Evolutionary conservation across 78 protist genomes (phyloP), one percentile per base, ranked within the genome.

Genomic region (Chrysochromulina tobinii): DNA sequence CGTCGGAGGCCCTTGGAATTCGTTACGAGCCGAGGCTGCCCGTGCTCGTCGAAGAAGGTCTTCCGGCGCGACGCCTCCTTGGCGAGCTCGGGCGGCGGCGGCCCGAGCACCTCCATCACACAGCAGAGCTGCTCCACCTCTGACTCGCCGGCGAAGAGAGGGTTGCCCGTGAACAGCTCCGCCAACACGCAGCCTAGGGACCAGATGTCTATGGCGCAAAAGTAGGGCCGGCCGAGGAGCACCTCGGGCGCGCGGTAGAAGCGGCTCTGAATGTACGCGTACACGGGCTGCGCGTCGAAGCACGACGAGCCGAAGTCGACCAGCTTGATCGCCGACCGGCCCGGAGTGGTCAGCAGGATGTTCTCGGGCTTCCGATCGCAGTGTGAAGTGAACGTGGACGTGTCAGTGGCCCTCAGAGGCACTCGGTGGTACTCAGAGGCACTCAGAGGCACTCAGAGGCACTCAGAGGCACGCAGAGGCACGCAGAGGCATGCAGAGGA

Each of bases 121-220:
- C 51, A 2, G 9, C 64, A 59, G 87, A 79, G 61, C 21, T 25
- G 61, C 64, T 7, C n/a, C 15, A 3, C 58, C 54, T 2, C 54
- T 20, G 9, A 17, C 64, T 21, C 1, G 58, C n/a, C n/a, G 9
- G 4, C 3, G 87, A 79, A 79, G 64, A 79, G 64, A 6, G n/a
- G 53, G 15, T 54, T 0, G 0, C 75, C 67, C 17, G 38, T 87
- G 75, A 25, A 14, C 4, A 87, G 77, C 90, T 87, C 99, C 53
- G 97, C 98, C 54, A 98, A 96, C 81, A 99, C 96, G 92, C 99
- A 97, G 2, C 99, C 99, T 50, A 99, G 61, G 38, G 96, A 91
- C 99, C 99, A 99, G 96, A 98, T 96, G 96, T 99, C 99, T 61
- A 99, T 98, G 23, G 96, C 91, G 17, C 58, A 18, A 77, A 81